phyloP scores from a whole-genome alignment of 1,284 basidiomycete genomes.

The Naganishia sp. region DNA sequence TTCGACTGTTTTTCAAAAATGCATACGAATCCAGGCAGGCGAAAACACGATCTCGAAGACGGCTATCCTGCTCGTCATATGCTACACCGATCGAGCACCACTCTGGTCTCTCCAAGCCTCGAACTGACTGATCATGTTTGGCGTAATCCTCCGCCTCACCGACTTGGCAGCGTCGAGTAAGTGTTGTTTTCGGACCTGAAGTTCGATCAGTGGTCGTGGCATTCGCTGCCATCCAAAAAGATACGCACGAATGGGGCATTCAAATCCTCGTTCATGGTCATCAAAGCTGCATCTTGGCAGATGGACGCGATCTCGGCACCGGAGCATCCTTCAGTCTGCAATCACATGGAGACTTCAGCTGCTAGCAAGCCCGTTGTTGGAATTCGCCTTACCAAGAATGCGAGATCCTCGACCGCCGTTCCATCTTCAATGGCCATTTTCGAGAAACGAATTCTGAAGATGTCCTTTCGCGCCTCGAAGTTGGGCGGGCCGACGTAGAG shows the following conservation, averaged over 20 bases:
- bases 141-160: slow-evolving; percentile 81
- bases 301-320: slow-evolving; percentile 91
- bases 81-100: slow-evolving; percentile 36
- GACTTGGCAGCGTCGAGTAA: slow-evolving; percentile 73
- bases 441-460: slow-evolving; percentile 72
- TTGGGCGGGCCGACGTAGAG: slow-evolving; percentile 94
- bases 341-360: slow-evolving; percentile 1
- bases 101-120: slow-evolving; percentile 61
- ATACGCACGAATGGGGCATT: slow-evolving; percentile 68
- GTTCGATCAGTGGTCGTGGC: slow-evolving; percentile 21
- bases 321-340: slow-evolving; percentile 87
- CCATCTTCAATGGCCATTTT: slow-evolving; percentile 77
- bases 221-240: background rate
- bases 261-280: slow-evolving; percentile 85
- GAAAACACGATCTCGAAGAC: background rate
- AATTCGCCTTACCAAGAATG: slow-evolving; percentile 64
- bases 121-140: slow-evolving; percentile 72
- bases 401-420: slow-evolving; percentile 70
- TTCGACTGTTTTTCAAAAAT: background rate
- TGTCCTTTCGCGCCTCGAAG: slow-evolving; percentile 72
- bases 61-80: background rate
- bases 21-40: background rate
- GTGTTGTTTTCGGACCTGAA: slow-evolving; percentile 71
- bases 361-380: slow-evolving; percentile 11
- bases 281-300: slow-evolving; percentile 93